Evolutionary conservation across 768 basidiomycete genomes (phyloP).

Genomic region (Podaxis sp.): DNA sequence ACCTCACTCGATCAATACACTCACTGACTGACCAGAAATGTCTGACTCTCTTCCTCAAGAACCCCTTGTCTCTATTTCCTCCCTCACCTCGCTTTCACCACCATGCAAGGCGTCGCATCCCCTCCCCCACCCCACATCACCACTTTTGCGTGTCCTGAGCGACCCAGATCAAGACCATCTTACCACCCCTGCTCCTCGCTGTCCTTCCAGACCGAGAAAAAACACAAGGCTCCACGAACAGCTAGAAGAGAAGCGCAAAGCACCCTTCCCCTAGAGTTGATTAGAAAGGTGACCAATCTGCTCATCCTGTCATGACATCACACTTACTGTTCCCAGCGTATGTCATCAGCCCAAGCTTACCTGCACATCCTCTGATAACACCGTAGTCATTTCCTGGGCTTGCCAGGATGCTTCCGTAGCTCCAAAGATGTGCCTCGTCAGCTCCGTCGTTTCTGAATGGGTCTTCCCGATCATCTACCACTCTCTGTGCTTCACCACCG

Average conservation of each 20-base stretch:
- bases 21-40: background rate
- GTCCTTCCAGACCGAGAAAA: background rate
- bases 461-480: slow-evolving; percentile 20
- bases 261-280: background rate
- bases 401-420: slow-evolving; percentile 9
- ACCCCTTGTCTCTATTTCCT: background rate
- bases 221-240: background rate
- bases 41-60: background rate
- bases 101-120: background rate
- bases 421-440: slow-evolving; percentile 2
- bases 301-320: background rate
- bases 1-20: background rate
- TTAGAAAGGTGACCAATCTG: background rate
- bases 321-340: background rate
- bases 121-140: background rate
- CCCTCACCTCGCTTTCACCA: background rate
- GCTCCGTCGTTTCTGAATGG: slow-evolving; percentile 16
- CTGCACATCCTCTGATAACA: background rate
- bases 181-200: background rate
- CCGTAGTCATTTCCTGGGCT: slow-evolving; percentile 19
- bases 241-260: background rate
- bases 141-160: background rate
- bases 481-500: slow-evolving; percentile 16
- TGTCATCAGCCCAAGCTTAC: background rate
- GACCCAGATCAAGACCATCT: background rate